Evolutionary conservation across 768 basidiomycete genomes (phyloP), one percentile per base, ranked within the genome.

Genomic region (Gyrodon lividus): DNA sequence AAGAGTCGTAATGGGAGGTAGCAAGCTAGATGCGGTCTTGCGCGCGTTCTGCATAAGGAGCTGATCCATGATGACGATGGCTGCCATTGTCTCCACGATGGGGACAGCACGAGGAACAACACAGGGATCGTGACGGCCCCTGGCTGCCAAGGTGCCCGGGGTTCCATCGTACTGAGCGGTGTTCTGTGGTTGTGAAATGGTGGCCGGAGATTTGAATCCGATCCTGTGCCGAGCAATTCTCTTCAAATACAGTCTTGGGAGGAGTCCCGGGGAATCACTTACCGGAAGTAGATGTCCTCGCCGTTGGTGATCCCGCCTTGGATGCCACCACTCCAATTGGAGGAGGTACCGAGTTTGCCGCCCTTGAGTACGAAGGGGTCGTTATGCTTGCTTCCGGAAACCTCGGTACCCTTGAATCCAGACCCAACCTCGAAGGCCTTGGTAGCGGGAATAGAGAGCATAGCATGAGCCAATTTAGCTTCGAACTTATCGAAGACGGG

Each of bases 401-500:
- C 85, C 71, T 95, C 88, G 5, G 94, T 92, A 6, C 97, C 97
- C 58, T 83, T 79, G 80, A 99, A 97, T 22, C 97, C 97, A 26
- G 92, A 96, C 35, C 97, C 97, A 57, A 98, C 86, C 73, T 99
- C 97, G 70, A 99, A 98, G 6, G 85, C 93, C 66, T 99, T 99
- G 48, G 97, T 98, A 16, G 97, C 96, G 23, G 97, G 97, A 64
- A 99, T 97, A 48, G 94, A 97, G 46, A 99, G 81, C 96, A 99
- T 98, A 7, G 97, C 97, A 67, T 98, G 97, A 12, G 82, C 96
- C 54, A 99, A 85, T 56, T 82, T 82, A 17, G 97, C 97, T 71
- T 97, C 96, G 69, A 98, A 87, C 72, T 98, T 98, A 81, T 99
- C 95, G 70, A 99, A 98, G 45, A 92, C 89, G 47, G 97, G 97